These are phyloP conservation scores for Verruconis gallopava DNA, from an alignment of 2,329 filamentous ascomycete species.

Conservation along the genomic window DNA sequence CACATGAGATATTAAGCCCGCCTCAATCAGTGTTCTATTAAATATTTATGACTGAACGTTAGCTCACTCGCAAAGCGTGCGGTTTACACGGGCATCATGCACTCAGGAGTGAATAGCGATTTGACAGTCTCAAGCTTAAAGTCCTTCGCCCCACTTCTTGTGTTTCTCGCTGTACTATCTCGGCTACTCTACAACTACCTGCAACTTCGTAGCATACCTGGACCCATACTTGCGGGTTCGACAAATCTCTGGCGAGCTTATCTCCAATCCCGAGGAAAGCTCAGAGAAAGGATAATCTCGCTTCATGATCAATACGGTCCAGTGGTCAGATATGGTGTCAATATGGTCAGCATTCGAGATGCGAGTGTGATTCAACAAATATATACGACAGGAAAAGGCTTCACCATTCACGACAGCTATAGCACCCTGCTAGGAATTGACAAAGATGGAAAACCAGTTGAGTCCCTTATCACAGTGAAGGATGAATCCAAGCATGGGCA, in stretches of 20 bases:
- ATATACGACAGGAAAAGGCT: background rate
- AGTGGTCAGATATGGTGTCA: conserved; percentile 12
- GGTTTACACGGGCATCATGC: too few relatives aligned
- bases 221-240: background rate
- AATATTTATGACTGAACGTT: too few relatives aligned
- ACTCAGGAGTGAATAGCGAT: too few relatives aligned
- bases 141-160: too few relatives aligned
- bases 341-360: background rate
- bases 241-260: background rate
- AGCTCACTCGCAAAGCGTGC: too few relatives aligned
- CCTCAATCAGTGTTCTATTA: too few relatives aligned
- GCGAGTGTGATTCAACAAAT: background rate
- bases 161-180: background rate
- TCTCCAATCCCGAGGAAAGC: background rate
- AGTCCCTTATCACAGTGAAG: background rate
- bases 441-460: background rate
- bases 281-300: conserved; percentile 14
- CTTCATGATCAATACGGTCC: conserved; percentile 18
- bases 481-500: background rate
- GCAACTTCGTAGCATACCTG: background rate
- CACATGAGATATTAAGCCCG: too few relatives aligned
- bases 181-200: background rate
- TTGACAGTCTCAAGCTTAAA: too few relatives aligned
- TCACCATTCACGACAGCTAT: background rate
- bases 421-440: background rate